These are phyloP conservation scores for Sutorius australiensis DNA, from an alignment of 768 basidiomycete genomes.

Conservation along the genomic window DNA sequence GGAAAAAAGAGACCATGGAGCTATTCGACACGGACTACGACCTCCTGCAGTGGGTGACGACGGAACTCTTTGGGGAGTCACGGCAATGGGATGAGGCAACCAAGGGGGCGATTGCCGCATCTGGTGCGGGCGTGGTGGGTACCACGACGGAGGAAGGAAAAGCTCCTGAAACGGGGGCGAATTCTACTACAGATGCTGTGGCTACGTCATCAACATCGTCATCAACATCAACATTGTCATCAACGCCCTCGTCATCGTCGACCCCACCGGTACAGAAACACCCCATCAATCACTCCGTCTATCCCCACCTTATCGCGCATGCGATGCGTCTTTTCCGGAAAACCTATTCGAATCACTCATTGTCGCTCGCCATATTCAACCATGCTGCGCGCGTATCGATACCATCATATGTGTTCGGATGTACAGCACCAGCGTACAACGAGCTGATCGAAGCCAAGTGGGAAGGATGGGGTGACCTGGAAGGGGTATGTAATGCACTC, in stretches of 20 bases:
- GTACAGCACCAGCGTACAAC: slow-evolving; percentile 84
- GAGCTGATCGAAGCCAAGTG: slow-evolving; percentile 85
- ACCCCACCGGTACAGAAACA: slow-evolving; percentile 13
- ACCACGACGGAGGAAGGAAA: not conserved
- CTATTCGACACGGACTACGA: slow-evolving; percentile 63
- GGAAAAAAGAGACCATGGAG: slow-evolving; percentile 71
- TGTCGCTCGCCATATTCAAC: slow-evolving; percentile 79
- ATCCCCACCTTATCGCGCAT: slow-evolving; percentile 70
- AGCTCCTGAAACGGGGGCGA: not conserved
- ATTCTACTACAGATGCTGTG: not conserved
- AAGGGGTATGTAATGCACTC: slow-evolving; percentile 66
- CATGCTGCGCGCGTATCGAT: slow-evolving; percentile 72
- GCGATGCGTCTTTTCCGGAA: slow-evolving; percentile 79
- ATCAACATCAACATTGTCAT: not conserved
- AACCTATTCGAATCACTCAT: slow-evolving; percentile 72
- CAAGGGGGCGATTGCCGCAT: slow-evolving; percentile 33
- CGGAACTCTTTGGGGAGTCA: slow-evolving; percentile 64
- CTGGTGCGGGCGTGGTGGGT: not conserved
- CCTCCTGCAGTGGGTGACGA: slow-evolving; percentile 69
- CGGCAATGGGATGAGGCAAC: slow-evolving; percentile 47
- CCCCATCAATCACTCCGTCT: slow-evolving; percentile 57
- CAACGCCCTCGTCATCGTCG: not conserved
- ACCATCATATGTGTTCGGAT: slow-evolving; percentile 84
- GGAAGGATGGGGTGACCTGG: slow-evolving; percentile 77
- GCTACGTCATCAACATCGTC: not conserved